Evolutionary conservation across 495 filamentous ascomycete species (phyloP).

Genomic region (Aspergillus baeticus): DNA sequence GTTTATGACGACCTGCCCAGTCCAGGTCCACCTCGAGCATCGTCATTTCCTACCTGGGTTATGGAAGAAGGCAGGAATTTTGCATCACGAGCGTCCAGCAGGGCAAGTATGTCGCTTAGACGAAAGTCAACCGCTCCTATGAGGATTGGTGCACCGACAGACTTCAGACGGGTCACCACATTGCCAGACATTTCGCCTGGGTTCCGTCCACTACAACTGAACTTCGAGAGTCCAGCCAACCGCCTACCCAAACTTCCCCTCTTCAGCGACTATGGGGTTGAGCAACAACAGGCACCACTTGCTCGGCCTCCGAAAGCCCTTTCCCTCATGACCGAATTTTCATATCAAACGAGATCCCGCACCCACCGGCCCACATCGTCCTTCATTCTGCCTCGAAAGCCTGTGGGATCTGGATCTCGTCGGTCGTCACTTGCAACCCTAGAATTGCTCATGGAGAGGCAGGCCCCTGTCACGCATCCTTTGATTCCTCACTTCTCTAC

Average conservation of each 20-base stretch:
- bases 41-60: constrained; percentile 40
- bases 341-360: constrained; percentile 21
- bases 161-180: constrained; percentile 51
- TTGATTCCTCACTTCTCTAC: constrained; percentile 45
- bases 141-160: constrained; percentile 51
- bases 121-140: constrained; percentile 40
- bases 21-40: constrained; percentile 28
- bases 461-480: constrained; percentile 23
- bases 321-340: constrained; percentile 18
- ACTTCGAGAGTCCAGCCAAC: constrained; percentile 65
- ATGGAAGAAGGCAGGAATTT: constrained; percentile 38
- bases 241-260: constrained; percentile 59
- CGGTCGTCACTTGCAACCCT: constrained; percentile 31
- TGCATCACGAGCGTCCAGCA: constrained; percentile 49
- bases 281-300: constrained; percentile 18
- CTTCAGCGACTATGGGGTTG: constrained; percentile 37
- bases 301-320: constrained; percentile 31
- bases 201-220: constrained; percentile 61
- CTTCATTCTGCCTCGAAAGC: constrained; percentile 39
- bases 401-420: constrained; percentile 37
- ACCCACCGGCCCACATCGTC: constrained; percentile 30
- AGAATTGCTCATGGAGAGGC: constrained; percentile 26
- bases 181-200: constrained; percentile 21
- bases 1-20: constrained; percentile 41
- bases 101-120: constrained; percentile 50